Evolutionary conservation across 192 early-diverging fungal species (phyloP).

Genomic region (Haplosporangium gracile): DNA sequence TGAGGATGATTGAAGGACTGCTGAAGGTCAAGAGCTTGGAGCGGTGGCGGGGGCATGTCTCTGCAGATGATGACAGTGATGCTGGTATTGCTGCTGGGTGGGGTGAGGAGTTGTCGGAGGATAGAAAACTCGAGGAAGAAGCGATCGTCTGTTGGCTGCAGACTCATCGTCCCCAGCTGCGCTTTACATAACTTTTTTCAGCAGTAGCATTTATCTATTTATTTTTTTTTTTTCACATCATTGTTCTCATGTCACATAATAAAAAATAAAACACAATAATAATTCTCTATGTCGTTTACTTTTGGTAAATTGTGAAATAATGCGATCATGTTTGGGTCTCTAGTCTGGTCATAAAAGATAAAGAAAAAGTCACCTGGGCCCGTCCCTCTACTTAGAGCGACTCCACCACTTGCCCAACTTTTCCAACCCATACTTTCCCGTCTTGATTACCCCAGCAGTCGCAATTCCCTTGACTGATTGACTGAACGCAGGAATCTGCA

Average conservation of each 20-base stretch:
- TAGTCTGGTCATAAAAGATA: background rate
- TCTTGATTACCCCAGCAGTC: conserved; percentile 84
- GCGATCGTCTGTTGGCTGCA: background rate
- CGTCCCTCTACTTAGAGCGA: conserved; percentile 45
- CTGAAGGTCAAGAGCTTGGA: background rate
- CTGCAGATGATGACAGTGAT: background rate
- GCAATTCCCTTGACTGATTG: conserved; percentile 95
- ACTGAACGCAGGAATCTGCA: conserved; percentile 84
- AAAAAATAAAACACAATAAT: background rate
- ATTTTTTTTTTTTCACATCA: no score
- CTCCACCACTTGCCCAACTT: conserved; percentile 70
- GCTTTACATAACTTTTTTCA: background rate
- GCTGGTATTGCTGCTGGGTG: background rate
- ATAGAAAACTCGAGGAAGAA: background rate
- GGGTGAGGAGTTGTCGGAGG: background rate
- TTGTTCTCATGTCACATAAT: no score
- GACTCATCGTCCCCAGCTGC: background rate
- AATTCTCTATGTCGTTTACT: background rate
- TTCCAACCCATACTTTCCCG: conserved; percentile 69
- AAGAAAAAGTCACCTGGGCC: background rate
- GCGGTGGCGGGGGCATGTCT: background rate
- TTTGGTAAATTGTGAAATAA: background rate
- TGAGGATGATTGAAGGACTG: background rate
- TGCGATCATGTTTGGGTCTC: background rate
- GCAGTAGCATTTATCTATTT: background rate